Percentiles rank a stretch among this genome's conserved stretches.
Evolutionary conservation across 1,284 basidiomycete genomes (phyloP).

Genomic region (Amylostereum chailletii): DNA sequence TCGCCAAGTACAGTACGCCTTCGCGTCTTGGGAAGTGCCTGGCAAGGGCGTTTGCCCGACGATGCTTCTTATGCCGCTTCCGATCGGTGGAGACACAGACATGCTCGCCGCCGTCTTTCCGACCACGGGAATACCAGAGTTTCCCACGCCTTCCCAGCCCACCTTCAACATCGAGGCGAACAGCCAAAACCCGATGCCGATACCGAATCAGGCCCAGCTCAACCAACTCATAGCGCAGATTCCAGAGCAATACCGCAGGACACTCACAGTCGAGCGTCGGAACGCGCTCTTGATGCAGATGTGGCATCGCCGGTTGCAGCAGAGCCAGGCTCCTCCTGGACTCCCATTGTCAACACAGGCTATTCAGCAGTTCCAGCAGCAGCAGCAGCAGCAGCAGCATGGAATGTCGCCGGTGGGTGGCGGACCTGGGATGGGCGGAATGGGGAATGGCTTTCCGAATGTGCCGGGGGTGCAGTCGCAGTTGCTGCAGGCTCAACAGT

Average conservation of each 20-base stretch:
- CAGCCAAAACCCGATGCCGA: conserved; percentile 5
- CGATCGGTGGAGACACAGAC: conserved; percentile 9
- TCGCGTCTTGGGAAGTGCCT: conserved; percentile 43
- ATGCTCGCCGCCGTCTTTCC: conserved; percentile 44
- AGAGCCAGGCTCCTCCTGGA: conserved; percentile 3
- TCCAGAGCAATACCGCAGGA: conserved; percentile 2
- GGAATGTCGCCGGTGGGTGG: too few relatives aligned
- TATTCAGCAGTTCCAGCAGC: conserved; percentile 2
- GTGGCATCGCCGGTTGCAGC: conserved; percentile 3
- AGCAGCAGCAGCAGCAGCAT: conserved; percentile 1
- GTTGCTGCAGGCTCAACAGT: neutral
- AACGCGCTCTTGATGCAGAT: neutral
- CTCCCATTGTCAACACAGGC: neutral
- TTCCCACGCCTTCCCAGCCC: conserved; percentile 25
- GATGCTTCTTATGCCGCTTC: conserved; percentile 41
- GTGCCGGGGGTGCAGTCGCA: too few relatives aligned
- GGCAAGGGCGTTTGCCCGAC: conserved; percentile 34
- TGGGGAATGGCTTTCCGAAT: too few relatives aligned
- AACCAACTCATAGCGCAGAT: conserved; percentile 5
- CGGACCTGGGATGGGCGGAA: too few relatives aligned
- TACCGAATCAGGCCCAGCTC: conserved; percentile 7
- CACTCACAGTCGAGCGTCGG: neutral
- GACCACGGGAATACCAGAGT: conserved; percentile 45
- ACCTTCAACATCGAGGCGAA: conserved; percentile 12
- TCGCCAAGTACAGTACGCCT: conserved; percentile 37